Percentiles rank a stretch among this genome's conserved stretches.
These are phyloP conservation scores for Trypethelium eluteriae DNA, from an alignment of 495 filamentous ascomycete genomes.

Conservation along the genomic window DNA sequence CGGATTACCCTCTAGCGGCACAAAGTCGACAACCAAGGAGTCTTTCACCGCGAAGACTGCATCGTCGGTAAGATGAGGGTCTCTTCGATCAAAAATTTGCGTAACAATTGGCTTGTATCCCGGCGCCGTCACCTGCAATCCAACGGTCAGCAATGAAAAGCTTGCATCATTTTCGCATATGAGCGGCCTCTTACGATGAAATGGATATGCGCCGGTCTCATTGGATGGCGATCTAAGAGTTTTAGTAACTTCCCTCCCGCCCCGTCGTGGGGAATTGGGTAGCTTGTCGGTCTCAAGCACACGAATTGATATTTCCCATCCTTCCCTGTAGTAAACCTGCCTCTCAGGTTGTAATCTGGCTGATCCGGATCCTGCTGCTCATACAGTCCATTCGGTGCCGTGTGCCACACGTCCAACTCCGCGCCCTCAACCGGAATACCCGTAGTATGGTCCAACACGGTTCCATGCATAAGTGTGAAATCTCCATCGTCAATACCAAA, in stretches of 20 bases:
- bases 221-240: slow-evolving; percentile 66
- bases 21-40: slow-evolving; percentile 60
- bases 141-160: slow-evolving; percentile 25
- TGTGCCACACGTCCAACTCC: slow-evolving; percentile 68
- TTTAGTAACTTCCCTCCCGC: slow-evolving; percentile 45
- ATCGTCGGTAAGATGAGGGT: slow-evolving; percentile 57
- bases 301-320: slow-evolving; percentile 61
- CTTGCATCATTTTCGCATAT: slow-evolving; percentile 11
- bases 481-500: slow-evolving; percentile 43
- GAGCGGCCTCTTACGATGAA: slow-evolving; percentile 52
- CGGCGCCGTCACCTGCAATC: slow-evolving; percentile 34
- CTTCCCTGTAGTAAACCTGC: slow-evolving; percentile 59
- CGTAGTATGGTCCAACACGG: slow-evolving; percentile 49
- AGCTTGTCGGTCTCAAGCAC: slow-evolving; percentile 60
- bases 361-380: slow-evolving; percentile 69
- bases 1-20: slow-evolving; percentile 50
- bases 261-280: slow-evolving; percentile 64
- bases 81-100: slow-evolving; percentile 64
- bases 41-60: slow-evolving; percentile 74
- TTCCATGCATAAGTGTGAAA: slow-evolving; percentile 56
- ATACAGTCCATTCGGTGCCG: slow-evolving; percentile 69
- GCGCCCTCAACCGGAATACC: slow-evolving; percentile 54
- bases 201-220: slow-evolving; percentile 78
- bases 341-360: slow-evolving; percentile 66
- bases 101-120: slow-evolving; percentile 58